Base-by-base conservation (phyloP, 2,329 filamentous ascomycete genomes). In the Fusarium sp. region DNA sequence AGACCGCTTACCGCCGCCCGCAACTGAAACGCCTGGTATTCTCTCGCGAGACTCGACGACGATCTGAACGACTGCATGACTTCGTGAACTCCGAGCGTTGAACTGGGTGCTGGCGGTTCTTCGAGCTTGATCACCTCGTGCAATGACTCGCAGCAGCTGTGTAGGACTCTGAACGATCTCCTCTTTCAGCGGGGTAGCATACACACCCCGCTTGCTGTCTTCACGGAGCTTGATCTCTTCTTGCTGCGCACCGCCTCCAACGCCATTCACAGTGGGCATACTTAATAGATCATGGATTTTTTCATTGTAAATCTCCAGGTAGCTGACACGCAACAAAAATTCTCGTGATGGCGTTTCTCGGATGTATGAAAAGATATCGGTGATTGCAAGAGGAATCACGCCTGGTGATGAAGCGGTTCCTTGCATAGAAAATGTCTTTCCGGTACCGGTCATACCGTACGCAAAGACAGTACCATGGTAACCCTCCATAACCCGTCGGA, bases 351-450 rank as follows among this genome's bases (percentile, higher is more conserved):
- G 96, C 2, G 96, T 98, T 83, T 99, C 96, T 64, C 96, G 92
- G 75, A 99, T 99, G 81, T 98, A 99, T 0, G 96, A 98, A 82
- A 99, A 99, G 57, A 99, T 99, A 79, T 99, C 96, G 70, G 96
- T 98, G 76, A 99, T 98, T 42, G 96, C 96, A 42, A 98, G 86
- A 11, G 96, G 96, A 62, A 99, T 99, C 33, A 99, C 96, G 84
- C 96, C 96, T 2, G 96, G 96, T 42, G 94, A 97, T 5, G 93
- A 94, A 49, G 95, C 94, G 15, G 96, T 99, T 76, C 96, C 96
- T 84, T 99, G 96, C 96, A 99, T 99, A 42, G 95, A 98, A 81
- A 98, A 99, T 1, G 96, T 99, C 85, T 99, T 99, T 75, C 96
- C 96, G 1, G 96, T 98, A 70, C 96, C 96, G 7, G 96, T 99